These are phyloP conservation scores for Candida manassasensis DNA, from an alignment of 805 yeast species.

Conservation along the genomic window DNA sequence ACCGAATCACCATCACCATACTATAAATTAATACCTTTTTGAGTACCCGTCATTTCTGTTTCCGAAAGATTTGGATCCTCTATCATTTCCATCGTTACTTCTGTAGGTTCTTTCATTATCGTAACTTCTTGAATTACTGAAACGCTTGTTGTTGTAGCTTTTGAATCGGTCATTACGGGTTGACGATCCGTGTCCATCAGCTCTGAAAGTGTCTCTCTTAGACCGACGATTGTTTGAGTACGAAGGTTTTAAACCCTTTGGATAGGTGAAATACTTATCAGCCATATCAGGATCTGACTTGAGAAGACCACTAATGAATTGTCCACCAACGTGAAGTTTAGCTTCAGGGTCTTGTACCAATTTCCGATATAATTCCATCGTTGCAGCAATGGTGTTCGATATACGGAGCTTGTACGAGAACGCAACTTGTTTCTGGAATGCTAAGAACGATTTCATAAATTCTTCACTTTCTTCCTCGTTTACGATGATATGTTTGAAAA, in stretches of 20 bases:
- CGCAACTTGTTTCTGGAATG: conserved; percentile 24
- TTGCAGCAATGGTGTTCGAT: conserved; percentile 26
- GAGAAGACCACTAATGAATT: conserved; percentile 3
- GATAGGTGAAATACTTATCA: conserved; percentile 19
- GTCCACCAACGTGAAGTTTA: conserved; percentile 7
- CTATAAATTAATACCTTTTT: not conserved
- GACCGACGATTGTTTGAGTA: conserved; percentile 3
- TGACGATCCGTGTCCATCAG: conserved; percentile 8
- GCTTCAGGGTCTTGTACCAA: conserved; percentile 17
- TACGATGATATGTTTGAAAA: conserved; percentile 13
- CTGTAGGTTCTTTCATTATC: conserved; percentile 8
- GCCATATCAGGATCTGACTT: conserved; percentile 10
- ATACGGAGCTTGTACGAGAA: conserved; percentile 16
- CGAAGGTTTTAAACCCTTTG: conserved; percentile 15
- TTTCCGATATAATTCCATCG: conserved; percentile 19
- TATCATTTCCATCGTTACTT: conserved; percentile 11
- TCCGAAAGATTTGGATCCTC: not conserved
- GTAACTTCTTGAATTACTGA: conserved; percentile 8
- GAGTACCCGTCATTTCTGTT: conserved; percentile 2
- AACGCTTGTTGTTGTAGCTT: not conserved
- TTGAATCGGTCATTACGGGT: conserved; percentile 6
- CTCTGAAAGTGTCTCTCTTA: conserved; percentile 10
- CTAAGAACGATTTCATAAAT: conserved; percentile 22
- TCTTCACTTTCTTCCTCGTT: conserved; percentile 19
- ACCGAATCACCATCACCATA: not conserved